Conservation (phyloP, 495 filamentous ascomycete genomes). For the Penicillium mononematosum region DNA sequence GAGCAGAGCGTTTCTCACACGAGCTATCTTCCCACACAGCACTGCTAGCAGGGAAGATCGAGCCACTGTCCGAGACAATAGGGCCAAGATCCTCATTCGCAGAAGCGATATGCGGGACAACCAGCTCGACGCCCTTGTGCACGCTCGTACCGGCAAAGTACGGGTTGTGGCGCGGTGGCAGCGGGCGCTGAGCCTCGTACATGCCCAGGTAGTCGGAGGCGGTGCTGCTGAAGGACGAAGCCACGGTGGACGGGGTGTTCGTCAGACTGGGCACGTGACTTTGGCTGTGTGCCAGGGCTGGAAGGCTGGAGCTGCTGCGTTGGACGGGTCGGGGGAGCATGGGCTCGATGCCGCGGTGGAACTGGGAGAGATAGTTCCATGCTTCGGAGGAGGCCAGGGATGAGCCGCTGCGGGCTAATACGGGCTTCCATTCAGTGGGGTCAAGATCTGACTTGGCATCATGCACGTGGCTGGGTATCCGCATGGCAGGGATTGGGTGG, state of each 20-base stretch:
- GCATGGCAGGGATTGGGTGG: conserved; percentile 27
- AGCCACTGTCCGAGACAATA: conserved; percentile 25
- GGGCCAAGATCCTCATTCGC: conserved; percentile 19
- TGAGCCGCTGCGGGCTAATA: conserved; percentile 33
- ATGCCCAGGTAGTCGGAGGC: conserved; percentile 43
- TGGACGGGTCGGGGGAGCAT: conserved; percentile 31
- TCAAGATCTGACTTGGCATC: conserved; percentile 52
- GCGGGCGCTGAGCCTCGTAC: conserved; percentile 33
- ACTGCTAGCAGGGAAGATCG: conserved; percentile 37
- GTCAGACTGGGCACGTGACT: conserved; percentile 34
- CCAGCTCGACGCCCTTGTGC: conserved; percentile 44
- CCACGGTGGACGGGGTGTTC: conserved; percentile 45
- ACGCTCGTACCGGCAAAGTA: conserved; percentile 33
- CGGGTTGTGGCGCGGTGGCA: conserved; percentile 45
- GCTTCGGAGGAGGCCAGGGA: conserved; percentile 46
- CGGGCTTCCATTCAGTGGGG: conserved; percentile 59
- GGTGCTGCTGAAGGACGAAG: conserved; percentile 44
- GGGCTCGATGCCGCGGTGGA: conserved; percentile 35
- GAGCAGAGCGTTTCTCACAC: conserved; percentile 16
- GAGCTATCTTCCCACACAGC: conserved; percentile 32
- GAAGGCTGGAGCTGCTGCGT: conserved; percentile 38
- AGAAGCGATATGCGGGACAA: conserved; percentile 38
- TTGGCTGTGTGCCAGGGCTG: conserved; percentile 28
- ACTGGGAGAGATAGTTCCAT: conserved; percentile 50
- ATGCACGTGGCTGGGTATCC: conserved; percentile 45